A percentile compares a stretch with the other conserved stretches of the same genome.
phyloP scores from a whole-genome alignment of 306 rosid species.

The Astragalus glycyphyllos region DNA sequence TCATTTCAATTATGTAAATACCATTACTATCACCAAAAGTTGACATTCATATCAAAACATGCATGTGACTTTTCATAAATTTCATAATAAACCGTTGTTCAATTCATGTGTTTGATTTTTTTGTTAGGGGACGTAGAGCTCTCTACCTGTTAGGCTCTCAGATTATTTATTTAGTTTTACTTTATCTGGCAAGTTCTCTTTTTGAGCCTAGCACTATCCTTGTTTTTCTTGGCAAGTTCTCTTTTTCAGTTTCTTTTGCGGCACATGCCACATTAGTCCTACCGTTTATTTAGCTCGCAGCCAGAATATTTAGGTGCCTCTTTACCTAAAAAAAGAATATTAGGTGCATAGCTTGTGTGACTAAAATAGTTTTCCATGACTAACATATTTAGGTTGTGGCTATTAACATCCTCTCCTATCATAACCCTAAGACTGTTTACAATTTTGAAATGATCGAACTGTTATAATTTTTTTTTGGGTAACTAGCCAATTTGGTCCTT shows the following conservation, averaged over 20 bases:
- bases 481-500: no score
- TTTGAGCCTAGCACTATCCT: not conserved
- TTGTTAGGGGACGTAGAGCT: no score
- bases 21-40: constrained; percentile 58
- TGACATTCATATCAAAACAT: constrained; percentile 72
- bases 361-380: not conserved
- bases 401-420: no score
- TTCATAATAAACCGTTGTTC: constrained; percentile 59
- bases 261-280: constrained; percentile 1
- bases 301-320: not conserved
- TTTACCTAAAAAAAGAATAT: not conserved
- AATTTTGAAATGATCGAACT: no score
- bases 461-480: no score
- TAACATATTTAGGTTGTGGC: no score
- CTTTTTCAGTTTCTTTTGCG: not conserved
- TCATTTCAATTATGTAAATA: constrained; percentile 84
- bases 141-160: not conserved
- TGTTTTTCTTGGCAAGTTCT: not conserved
- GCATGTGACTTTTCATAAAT: constrained; percentile 66
- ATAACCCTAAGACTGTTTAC: no score
- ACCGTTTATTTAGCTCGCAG: not conserved
- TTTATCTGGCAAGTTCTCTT: constrained; percentile 6
- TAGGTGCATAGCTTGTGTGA: not conserved
- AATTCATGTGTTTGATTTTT: not conserved
- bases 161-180: not conserved